Evolutionary conservation across 2,329 filamentous ascomycete species (phyloP).

Genomic region (Alternaria alternata): DNA sequence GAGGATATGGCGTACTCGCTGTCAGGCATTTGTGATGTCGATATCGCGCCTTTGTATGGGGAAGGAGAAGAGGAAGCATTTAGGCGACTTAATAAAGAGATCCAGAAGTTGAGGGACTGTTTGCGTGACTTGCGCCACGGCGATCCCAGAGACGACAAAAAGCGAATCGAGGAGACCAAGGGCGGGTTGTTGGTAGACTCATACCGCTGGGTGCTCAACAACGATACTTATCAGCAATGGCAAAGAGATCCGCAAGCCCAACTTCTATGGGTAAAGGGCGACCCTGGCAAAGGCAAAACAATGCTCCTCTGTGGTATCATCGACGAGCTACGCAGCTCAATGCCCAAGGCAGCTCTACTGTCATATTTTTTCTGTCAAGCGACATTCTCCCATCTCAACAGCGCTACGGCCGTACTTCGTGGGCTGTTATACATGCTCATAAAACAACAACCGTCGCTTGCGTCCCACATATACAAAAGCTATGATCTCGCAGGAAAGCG

Average conservation of each 20-base stretch:
- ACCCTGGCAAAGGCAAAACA: no score
- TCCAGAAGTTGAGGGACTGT: neutral
- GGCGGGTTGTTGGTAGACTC: constrained; percentile 6
- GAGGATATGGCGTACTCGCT: constrained; percentile 6
- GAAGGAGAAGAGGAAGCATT: neutral
- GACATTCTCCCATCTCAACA: no score
- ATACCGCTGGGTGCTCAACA: accelerated
- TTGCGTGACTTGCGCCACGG: neutral
- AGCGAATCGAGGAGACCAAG: neutral
- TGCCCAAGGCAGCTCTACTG: accelerated
- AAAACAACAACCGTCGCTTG: accelerated
- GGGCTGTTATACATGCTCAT: no score
- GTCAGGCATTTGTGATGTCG: neutral
- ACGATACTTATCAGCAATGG: accelerated
- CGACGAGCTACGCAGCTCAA: accelerated
- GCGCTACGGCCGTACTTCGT: no score
- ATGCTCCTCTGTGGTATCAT: accelerated
- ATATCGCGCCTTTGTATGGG: neutral
- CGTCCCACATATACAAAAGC: accelerated
- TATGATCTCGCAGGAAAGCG: no score
- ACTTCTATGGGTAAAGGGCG: no score
- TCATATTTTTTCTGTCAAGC: no score
- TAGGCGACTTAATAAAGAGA: neutral
- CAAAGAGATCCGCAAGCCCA: accelerated
- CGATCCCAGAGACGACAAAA: neutral